Conservation (phyloP, 495 filamentous ascomycete genomes). For the Immersiella caudata region DNA sequence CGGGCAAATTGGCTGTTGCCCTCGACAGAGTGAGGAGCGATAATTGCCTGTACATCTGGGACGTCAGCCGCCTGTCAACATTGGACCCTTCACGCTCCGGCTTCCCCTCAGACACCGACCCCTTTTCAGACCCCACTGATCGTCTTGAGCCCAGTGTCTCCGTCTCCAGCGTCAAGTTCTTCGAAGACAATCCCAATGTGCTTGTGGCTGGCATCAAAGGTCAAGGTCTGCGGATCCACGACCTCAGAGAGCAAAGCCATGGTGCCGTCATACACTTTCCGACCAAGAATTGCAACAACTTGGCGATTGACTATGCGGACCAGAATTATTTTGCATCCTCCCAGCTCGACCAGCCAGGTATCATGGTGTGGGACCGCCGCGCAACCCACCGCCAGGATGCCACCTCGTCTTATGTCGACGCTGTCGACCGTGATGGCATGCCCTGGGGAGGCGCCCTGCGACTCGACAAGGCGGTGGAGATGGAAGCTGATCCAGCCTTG, state of each 20-base stretch:
- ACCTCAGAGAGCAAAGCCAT: slow-evolving; percentile 61
- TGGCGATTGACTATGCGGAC: slow-evolving; percentile 86
- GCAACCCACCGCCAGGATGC: slow-evolving; percentile 55
- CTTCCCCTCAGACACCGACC: slow-evolving; percentile 41
- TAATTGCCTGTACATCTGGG: slow-evolving; percentile 91
- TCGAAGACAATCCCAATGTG: slow-evolving; percentile 78
- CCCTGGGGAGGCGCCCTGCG: slow-evolving; percentile 66
- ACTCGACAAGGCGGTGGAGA: slow-evolving; percentile 63
- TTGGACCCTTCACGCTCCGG: slow-evolving; percentile 43
- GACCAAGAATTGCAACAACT: slow-evolving; percentile 84
- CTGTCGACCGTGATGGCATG: slow-evolving; percentile 51
- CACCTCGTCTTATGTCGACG: slow-evolving; percentile 49
- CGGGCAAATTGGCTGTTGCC: slow-evolving; percentile 79
- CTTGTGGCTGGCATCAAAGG: slow-evolving; percentile 82
- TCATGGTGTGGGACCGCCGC: slow-evolving; percentile 90
- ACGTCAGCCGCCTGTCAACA: slow-evolving; percentile 68
- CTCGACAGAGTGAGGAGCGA: slow-evolving; percentile 92
- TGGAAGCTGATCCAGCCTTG: slow-evolving; percentile 44
- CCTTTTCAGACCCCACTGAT: slow-evolving; percentile 62
- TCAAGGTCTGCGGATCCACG: slow-evolving; percentile 86
- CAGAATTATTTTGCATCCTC: slow-evolving; percentile 94
- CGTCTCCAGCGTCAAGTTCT: slow-evolving; percentile 90
- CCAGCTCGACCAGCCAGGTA: slow-evolving; percentile 65
- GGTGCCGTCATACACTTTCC: slow-evolving; percentile 61
- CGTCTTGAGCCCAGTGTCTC: slow-evolving; percentile 81